Base-by-base conservation (phyloP, 2,329 filamentous ascomycete species). In the Hypomyces perniciosus region DNA sequence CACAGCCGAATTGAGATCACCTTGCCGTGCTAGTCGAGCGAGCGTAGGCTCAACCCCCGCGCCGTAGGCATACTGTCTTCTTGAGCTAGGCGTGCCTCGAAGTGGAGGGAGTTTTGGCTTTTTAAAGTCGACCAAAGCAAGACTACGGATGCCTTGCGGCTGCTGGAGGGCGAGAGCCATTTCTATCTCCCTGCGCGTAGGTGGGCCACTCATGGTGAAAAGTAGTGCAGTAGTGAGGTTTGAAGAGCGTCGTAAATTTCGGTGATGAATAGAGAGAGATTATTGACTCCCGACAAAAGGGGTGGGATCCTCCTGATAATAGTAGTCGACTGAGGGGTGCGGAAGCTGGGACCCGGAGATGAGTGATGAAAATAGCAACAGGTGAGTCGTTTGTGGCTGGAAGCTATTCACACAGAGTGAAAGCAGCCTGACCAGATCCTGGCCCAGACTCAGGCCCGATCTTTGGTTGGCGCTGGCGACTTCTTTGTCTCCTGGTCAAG, bases 41-140 rank as follows among this genome's bases (percentile, higher is more conserved):
- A 62, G 62, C 13, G 57, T 56, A 2, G 68, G 68, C 45, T 71
- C 68, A 30, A 56, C 62, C n/a, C 51, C 65, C 33, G 68, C 65
- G 33, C 68, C 68, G 56, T 71, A 71, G 1, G 66, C 62, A 50
- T 70, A 71, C 53, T 70, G 67, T 37, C 68, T 61, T 30, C 67
- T 60, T 8, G 66, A 61, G 41, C 66, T 68, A 5, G 68, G 66
- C 0, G 68, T 69, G 4, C 65, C 68, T 34, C 58, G 54, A 4
- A 62, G 51, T 2, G 54, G 46, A 10, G 61, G 63, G 8, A 65
- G 47, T 5, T 61, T 59, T 33, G 62, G 63, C 28, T 59, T 62
- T 34, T 56, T 52, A 45, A 65, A 58, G 27, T 44, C 44, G 26
- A 51, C 30, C 12, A 51, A 34, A 7, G 12, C 29, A 26, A 47